Conservation (phyloP, 2,329 filamentous ascomycete genomes). For the Colletotrichum orbiculare region DNA sequence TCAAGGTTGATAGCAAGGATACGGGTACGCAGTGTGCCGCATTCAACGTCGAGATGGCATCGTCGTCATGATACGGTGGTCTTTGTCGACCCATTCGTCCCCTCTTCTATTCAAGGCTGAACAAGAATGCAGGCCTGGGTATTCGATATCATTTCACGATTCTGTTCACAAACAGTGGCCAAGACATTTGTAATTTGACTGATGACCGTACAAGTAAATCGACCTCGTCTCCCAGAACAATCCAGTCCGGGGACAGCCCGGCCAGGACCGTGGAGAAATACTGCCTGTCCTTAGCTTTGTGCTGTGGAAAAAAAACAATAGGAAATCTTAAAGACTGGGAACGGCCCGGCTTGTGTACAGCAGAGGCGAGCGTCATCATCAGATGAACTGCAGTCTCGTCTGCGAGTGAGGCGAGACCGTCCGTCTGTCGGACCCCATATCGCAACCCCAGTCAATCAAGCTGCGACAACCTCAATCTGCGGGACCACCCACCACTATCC, state of each 20-base stretch:
- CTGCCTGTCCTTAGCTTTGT: constrained; percentile 19
- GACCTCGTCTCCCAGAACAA: constrained; percentile 24
- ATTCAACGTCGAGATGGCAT: too few species aligned
- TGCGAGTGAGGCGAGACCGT: constrained; percentile 4
- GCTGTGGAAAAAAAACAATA: constrained; percentile 1
- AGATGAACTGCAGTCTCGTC: constrained; percentile 21
- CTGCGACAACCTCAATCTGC: constrained; percentile 34
- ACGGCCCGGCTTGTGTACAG: constrained; percentile 16
- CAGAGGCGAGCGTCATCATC: constrained; percentile 23
- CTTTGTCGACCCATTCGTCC: too few species aligned
- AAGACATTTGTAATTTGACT: neutral
- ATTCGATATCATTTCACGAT: too few species aligned
- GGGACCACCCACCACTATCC: neutral
- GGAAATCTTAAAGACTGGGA: constrained; percentile 31
- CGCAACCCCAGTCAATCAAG: constrained; percentile 25
- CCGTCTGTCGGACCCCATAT: constrained; percentile 8
- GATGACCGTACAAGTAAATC: neutral
- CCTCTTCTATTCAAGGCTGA: too few species aligned
- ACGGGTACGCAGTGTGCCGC: too few species aligned
- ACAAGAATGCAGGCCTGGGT: too few species aligned
- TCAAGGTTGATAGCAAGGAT: too few species aligned
- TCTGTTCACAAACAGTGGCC: too few species aligned
- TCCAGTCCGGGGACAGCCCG: constrained; percentile 30
- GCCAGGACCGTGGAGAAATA: constrained; percentile 25
- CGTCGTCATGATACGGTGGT: too few species aligned